Base-by-base conservation (phyloP, 2,329 filamentous ascomycete genomes). In the Dryadomyces quercivorus region DNA sequence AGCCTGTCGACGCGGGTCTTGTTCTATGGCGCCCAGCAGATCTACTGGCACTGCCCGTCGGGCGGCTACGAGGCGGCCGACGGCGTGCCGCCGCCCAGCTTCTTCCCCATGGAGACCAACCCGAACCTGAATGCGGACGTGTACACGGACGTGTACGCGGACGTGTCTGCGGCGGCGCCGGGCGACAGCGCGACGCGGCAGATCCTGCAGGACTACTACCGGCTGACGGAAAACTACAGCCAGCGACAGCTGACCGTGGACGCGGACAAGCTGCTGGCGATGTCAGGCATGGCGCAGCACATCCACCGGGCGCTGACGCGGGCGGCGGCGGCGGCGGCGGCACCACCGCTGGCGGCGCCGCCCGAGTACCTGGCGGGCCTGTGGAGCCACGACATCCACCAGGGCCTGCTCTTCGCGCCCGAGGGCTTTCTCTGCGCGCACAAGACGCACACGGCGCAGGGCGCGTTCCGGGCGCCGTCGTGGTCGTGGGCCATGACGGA, bases 401-500 rank as follows among this genome's bases (percentile, higher is more conserved):
- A 46, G 10, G 55, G 51, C 8, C 34, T 56, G 16, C 47, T 53
- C 5, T 56, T 51, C 34, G 51, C 20, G 8, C 51, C 51, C 1
- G 42, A 51, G 26, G n/a, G 4, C 12, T n/a, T 3, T 5, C n/a
- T 22, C 20, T 26, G 45, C 12, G 47, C 52, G 47, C 51, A 56
- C 34, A 31, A 45, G 16, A 38, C 54, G 3, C 54, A 55, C 9
- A 21, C 18, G 7, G 46, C 34, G 2, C 22, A 26, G 36, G 18
- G 36, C 3, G 44, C 38, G 34, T 56, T 53, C 42, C 54, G 54
- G 10, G 54, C 54, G 6, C 54, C 54, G 7, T 56, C 54, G 2
- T 56, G 54, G 54, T 56, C 54, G 15, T 56, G 54, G 54, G 54
- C 54, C 20, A 36, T 51, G 22, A 56, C 51, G 9, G 54, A 56